Evolutionary conservation across 805 yeast species (phyloP).

Genomic region (Saturnispora sanitii): DNA sequence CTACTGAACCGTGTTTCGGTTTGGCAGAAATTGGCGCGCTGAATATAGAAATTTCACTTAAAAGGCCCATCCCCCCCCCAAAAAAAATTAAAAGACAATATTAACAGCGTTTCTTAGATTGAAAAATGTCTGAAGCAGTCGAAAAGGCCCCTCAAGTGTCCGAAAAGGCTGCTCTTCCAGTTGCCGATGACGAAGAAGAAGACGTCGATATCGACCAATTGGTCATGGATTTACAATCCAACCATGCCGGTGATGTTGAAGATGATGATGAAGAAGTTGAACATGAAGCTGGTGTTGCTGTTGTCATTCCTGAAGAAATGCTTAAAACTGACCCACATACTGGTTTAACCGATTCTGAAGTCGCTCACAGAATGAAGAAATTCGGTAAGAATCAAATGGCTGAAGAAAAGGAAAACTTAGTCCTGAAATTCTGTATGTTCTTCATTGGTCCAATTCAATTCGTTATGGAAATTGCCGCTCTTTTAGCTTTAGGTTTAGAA

Average conservation of each 20-base stretch:
- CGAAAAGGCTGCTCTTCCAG: slow-evolving; percentile 29
- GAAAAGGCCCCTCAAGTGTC: slow-evolving; percentile 11
- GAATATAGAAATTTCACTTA: background rate
- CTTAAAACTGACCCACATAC: slow-evolving; percentile 69
- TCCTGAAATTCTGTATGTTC: slow-evolving; percentile 74
- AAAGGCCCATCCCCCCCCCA: background rate
- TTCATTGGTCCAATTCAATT: slow-evolving; percentile 93
- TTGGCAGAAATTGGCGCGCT: background rate
- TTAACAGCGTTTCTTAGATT: background rate
- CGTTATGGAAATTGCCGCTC: slow-evolving; percentile 96
- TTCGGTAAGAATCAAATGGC: slow-evolving; percentile 86
- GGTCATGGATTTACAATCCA: slow-evolving; percentile 69
- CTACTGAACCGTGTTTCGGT: background rate
- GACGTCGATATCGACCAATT: slow-evolving; percentile 59
- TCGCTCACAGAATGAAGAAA: slow-evolving; percentile 74
- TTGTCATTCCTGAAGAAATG: slow-evolving; percentile 78
- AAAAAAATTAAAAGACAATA: background rate
- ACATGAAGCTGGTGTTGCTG: slow-evolving; percentile 44
- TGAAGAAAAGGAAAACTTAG: slow-evolving; percentile 73
- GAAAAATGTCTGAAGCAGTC: slow-evolving; percentile 9
- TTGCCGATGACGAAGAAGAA: slow-evolving; percentile 40
- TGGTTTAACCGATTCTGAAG: slow-evolving; percentile 76
- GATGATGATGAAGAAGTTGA: slow-evolving; percentile 41
- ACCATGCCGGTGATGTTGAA: slow-evolving; percentile 42
- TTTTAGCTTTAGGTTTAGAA: slow-evolving; percentile 89